phyloP scores from a whole-genome alignment of 1,139 yeast genomes.

The Candida tropicalis region DNA sequence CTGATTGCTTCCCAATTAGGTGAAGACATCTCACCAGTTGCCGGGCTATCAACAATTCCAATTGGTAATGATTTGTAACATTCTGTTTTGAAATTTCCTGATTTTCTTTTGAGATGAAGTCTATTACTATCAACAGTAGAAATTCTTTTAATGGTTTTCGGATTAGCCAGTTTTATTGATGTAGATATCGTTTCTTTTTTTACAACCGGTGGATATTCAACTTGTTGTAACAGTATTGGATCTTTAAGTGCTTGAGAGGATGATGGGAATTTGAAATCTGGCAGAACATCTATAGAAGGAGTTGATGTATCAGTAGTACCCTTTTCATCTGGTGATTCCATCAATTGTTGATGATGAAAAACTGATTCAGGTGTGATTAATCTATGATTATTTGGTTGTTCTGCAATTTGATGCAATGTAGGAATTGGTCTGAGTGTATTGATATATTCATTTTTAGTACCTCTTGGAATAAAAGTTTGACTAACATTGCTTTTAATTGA shows the following conservation, averaged over 20 bases:
- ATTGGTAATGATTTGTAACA: conserved; percentile 3
- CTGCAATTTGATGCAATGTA: conserved; percentile 13
- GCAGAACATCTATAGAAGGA: conserved; percentile 12
- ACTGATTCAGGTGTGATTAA: conserved; percentile 11
- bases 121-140: conserved; percentile 13
- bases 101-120: conserved; percentile 4
- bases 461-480: conserved; percentile 16
- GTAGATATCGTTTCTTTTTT: background rate
- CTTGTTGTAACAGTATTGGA: background rate
- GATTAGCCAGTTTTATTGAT: background rate
- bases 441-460: conserved; percentile 18
- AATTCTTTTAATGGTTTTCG: conserved; percentile 11
- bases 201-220: background rate
- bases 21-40: conserved; percentile 15
- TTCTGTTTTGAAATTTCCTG: conserved; percentile 2
- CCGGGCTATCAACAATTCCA: conserved; percentile 1
- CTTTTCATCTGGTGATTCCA: conserved; percentile 2
- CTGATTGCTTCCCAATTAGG: conserved; percentile 38
- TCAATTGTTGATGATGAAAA: conserved; percentile 9
- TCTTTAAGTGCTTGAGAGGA: background rate
- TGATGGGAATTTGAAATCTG: conserved; percentile 9
- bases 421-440: conserved; percentile 23
- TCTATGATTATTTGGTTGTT: background rate
- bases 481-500: conserved; percentile 5
- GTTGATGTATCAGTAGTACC: background rate